phyloP scores from a whole-genome alignment of 1,284 basidiomycete species.

The Moniliophthora roreri region DNA sequence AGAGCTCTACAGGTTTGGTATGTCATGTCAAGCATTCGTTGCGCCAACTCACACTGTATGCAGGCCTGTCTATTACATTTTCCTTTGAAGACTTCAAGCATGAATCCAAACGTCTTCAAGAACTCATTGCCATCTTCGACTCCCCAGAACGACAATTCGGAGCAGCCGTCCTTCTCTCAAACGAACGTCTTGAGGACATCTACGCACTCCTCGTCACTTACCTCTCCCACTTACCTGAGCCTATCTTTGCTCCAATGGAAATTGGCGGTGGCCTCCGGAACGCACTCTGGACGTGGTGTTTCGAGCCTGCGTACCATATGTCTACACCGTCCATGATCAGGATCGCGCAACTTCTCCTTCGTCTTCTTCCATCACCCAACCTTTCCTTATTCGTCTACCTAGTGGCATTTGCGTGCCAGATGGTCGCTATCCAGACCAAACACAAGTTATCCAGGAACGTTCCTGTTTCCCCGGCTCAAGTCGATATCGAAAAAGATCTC shows the following conservation, averaged over 20 bases:
- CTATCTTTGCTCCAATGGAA: constrained; percentile 40
- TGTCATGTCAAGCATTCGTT: constrained; percentile 36
- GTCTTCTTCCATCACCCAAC: constrained; percentile 56
- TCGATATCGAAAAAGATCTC: constrained; percentile 25
- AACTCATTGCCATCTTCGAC: constrained; percentile 34
- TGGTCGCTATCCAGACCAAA: too few relatives aligned
- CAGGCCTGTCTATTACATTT: background rate
- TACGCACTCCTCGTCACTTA: constrained; percentile 61
- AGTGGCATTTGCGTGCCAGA: constrained; percentile 56
- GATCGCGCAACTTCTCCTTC: constrained; percentile 54
- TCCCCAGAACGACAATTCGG: constrained; percentile 29
- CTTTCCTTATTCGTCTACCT: constrained; percentile 63
- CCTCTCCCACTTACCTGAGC: constrained; percentile 53
- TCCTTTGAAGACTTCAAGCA: constrained; percentile 22
- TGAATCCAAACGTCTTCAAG: constrained; percentile 20
- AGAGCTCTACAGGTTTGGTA: constrained; percentile 58
- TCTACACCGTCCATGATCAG: constrained; percentile 35
- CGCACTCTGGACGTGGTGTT: constrained; percentile 52
- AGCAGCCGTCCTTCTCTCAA: constrained; percentile 37
- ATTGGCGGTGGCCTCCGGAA: constrained; percentile 31
- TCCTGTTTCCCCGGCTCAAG: constrained; percentile 23
- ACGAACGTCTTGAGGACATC: constrained; percentile 55
- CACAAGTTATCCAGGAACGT: background rate
- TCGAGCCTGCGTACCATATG: constrained; percentile 41
- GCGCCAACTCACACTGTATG: constrained; percentile 40